These are phyloP conservation scores for Nemania sp. DNA, from an alignment of 2,329 filamentous ascomycete species.

Conservation along the genomic window DNA sequence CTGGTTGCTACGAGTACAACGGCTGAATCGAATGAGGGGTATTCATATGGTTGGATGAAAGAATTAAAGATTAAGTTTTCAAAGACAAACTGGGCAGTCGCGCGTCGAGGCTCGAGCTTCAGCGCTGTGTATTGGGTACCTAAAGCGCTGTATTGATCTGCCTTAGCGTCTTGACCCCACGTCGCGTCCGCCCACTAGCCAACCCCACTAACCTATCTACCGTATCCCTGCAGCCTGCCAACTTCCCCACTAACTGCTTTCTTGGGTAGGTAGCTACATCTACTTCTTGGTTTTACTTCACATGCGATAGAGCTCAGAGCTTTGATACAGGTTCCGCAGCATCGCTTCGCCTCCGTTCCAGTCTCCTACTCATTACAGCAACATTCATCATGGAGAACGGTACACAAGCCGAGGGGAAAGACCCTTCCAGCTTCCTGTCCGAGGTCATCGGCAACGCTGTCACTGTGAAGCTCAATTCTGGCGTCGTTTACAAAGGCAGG, in stretches of 20 bases:
- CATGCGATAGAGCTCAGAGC: too few relatives aligned
- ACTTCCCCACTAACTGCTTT: too few relatives aligned
- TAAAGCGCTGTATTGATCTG: too few relatives aligned
- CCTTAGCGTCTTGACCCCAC: slow-evolving; percentile 1
- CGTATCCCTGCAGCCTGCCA: slow-evolving; percentile 7
- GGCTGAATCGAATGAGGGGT: too few relatives aligned
- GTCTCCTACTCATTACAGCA: not conserved
- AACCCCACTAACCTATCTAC: slow-evolving; percentile 8
- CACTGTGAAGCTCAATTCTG: slow-evolving; percentile 97
- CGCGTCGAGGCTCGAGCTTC: too few relatives aligned
- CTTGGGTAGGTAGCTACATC: too few relatives aligned
- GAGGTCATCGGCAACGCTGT: slow-evolving; percentile 95
- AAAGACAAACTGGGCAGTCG: too few relatives aligned
- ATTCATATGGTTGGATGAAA: too few relatives aligned
- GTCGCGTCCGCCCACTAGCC: not conserved
- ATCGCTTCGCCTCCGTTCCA: not conserved
- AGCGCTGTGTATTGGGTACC: too few relatives aligned
- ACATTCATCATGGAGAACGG: slow-evolving; percentile 72
- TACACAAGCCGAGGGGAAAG: slow-evolving; percentile 73
- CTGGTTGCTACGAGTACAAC: too few relatives aligned
- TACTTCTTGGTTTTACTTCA: too few relatives aligned
- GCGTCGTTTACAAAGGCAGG: slow-evolving; percentile 89
- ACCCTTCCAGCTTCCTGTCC: slow-evolving; percentile 89
- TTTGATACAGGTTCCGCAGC: not conserved
- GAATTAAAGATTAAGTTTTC: too few relatives aligned